Conservation (phyloP, 2,329 filamentous ascomycete genomes). For the Ophiostoma sp. region DNA sequence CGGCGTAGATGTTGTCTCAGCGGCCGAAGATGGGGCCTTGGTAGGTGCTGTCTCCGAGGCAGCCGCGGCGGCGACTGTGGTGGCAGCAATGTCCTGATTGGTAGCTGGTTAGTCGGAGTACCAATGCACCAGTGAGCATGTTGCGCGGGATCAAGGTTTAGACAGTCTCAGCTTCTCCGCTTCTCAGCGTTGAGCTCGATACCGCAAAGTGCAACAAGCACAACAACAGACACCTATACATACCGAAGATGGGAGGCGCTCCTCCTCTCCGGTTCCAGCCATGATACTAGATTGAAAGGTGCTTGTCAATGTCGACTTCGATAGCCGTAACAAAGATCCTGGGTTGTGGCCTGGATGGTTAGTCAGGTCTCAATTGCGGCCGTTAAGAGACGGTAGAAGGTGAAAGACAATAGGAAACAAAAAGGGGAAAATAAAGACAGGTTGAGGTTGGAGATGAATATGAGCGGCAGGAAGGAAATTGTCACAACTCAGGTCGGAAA, state of each 20-base stretch:
- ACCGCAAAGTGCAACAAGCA: not conserved
- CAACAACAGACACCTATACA: not conserved
- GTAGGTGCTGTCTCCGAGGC: slow-evolving; percentile 1
- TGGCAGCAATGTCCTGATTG: slow-evolving; percentile 14
- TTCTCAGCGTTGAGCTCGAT: too few species aligned
- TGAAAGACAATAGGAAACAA: not conserved
- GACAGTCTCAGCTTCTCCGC: too few species aligned
- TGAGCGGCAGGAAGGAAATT: not conserved
- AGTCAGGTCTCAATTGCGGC: not conserved
- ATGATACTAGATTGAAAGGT: slow-evolving; percentile 9
- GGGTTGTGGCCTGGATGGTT: not conserved
- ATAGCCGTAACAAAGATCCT: not conserved
- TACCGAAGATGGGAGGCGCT: slow-evolving; percentile 21
- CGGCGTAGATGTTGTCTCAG: not conserved
- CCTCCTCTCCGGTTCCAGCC: slow-evolving; percentile 17
- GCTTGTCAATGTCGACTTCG: not conserved
- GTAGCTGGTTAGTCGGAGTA: not conserved
- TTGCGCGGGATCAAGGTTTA: not conserved
- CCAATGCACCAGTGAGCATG: not conserved
- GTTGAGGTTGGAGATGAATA: not conserved
- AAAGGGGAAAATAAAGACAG: not conserved
- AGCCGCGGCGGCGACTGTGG: slow-evolving; percentile 18
- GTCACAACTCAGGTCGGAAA: not conserved
- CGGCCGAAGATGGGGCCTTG: not conserved
- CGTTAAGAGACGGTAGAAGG: not conserved